Evolutionary conservation across 2,329 filamentous ascomycete genomes (phyloP).

Genomic region (Talaromyces sp.): DNA sequence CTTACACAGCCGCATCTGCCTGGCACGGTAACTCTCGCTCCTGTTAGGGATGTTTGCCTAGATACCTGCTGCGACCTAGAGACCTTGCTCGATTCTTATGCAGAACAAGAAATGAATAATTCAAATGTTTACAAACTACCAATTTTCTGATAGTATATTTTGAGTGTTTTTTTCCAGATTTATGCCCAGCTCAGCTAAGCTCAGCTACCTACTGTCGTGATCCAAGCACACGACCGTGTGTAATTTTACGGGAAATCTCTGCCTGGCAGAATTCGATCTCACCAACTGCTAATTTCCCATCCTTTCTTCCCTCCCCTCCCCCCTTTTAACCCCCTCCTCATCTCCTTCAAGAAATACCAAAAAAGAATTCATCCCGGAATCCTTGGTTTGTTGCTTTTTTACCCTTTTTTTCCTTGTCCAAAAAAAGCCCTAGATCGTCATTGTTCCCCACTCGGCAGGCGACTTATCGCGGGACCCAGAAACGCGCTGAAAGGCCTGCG

Average conservation of each 20-base stretch:
- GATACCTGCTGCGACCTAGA: no score
- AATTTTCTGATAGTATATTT: no score
- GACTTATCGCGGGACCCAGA: conserved; percentile 27
- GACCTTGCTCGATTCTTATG: no score
- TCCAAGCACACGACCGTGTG: neutral
- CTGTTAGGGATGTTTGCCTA: no score
- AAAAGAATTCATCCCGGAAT: neutral
- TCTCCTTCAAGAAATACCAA: neutral
- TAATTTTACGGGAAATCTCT: neutral
- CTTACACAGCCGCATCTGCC: neutral
- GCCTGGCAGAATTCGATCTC: neutral
- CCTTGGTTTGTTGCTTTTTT: neutral
- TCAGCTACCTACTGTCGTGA: neutral
- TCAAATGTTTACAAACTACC: no score
- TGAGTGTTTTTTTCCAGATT: no score
- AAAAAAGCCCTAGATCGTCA: conserved; percentile 20
- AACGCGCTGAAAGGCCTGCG: conserved; percentile 29
- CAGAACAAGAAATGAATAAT: no score
- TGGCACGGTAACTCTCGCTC: neutral
- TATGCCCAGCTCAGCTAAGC: no score
- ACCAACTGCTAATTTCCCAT: neutral
- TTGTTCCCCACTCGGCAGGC: conserved; percentile 25
- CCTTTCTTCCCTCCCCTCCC: neutral
- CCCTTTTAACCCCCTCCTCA: neutral
- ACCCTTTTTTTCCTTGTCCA: neutral